Evolutionary conservation across 495 filamentous ascomycete species (phyloP).

Genomic region (Aspergillus ellipticus): DNA sequence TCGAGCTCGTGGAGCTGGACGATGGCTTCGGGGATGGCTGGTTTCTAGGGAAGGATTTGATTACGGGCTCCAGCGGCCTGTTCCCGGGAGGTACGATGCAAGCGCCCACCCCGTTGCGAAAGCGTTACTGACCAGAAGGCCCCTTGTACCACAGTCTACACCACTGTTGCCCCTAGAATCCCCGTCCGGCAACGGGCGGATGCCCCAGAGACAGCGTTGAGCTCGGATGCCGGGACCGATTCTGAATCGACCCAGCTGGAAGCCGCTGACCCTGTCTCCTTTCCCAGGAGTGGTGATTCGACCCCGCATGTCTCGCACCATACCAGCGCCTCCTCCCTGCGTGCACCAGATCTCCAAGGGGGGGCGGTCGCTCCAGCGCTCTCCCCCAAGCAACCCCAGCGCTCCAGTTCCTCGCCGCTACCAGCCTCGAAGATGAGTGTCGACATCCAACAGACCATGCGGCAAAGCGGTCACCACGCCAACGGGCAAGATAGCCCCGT

Average conservation of each 20-base stretch:
- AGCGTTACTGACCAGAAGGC: background rate
- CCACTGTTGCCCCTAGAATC: constrained; percentile 29
- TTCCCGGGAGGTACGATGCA: constrained; percentile 77
- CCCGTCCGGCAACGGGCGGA: constrained; percentile 1
- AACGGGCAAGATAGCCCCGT: constrained; percentile 68
- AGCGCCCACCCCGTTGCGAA: background rate
- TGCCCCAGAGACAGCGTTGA: background rate
- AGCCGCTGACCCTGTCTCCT: constrained; percentile 8
- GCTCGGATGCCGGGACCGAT: background rate
- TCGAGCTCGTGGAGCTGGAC: constrained; percentile 89
- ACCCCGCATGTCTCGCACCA: constrained; percentile 49
- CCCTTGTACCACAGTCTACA: constrained; percentile 26
- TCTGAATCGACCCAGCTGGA: background rate
- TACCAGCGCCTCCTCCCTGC: constrained; percentile 34
- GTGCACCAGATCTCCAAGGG: constrained; percentile 16
- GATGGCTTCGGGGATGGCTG: constrained; percentile 98
- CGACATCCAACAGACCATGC: constrained; percentile 45
- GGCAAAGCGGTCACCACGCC: constrained; percentile 36
- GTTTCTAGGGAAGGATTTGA: constrained; percentile 82
- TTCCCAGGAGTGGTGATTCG: constrained; percentile 34
- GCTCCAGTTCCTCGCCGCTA: constrained; percentile 42
- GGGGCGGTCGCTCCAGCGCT: constrained; percentile 17
- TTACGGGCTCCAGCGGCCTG: constrained; percentile 72
- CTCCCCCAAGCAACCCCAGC: constrained; percentile 28
- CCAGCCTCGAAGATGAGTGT: constrained; percentile 37